Evolutionary conservation across 108 stramenopile species (phyloP).

Genomic region (Discostella pseudostelligera): DNA sequence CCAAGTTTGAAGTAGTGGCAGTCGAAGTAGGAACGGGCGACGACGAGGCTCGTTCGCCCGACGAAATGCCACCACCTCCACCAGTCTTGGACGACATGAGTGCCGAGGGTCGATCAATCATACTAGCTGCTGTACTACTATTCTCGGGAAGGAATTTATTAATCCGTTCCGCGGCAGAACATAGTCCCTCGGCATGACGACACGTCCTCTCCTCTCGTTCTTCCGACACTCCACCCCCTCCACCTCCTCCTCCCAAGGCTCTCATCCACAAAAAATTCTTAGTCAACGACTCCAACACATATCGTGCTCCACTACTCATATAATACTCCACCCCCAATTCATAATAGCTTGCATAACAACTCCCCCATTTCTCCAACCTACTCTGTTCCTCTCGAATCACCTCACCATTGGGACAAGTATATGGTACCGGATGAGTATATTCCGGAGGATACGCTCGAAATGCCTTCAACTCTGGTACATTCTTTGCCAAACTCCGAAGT

Average conservation of each 20-base stretch:
- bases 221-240: conserved; percentile 26
- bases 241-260: conserved; percentile 48
- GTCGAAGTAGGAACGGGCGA: too few species aligned
- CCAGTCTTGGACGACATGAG: neutral
- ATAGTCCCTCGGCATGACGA: conserved; percentile 23
- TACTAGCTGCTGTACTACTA: neutral
- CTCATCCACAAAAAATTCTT: conserved; percentile 92
- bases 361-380: conserved; percentile 90
- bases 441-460: conserved; percentile 96
- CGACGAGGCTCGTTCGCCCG: too few species aligned
- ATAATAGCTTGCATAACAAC: conserved; percentile 96
- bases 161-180: conserved; percentile 28
- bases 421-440: conserved; percentile 60
- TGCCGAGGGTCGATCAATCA: conserved; percentile 1
- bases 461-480: conserved; percentile 89
- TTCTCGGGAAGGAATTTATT: conserved; percentile 4
- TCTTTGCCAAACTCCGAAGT: conserved; percentile 62
- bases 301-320: conserved; percentile 70
- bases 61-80: neutral
- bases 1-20: too few species aligned
- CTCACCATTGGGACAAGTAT: conserved; percentile 90
- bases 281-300: conserved; percentile 72
- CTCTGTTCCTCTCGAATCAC: conserved; percentile 67
- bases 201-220: conserved; percentile 22
- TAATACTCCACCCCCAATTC: conserved; percentile 73